Base-by-base conservation (phyloP, 2,329 filamentous ascomycete genomes). In the Coleophoma crateriformis region DNA sequence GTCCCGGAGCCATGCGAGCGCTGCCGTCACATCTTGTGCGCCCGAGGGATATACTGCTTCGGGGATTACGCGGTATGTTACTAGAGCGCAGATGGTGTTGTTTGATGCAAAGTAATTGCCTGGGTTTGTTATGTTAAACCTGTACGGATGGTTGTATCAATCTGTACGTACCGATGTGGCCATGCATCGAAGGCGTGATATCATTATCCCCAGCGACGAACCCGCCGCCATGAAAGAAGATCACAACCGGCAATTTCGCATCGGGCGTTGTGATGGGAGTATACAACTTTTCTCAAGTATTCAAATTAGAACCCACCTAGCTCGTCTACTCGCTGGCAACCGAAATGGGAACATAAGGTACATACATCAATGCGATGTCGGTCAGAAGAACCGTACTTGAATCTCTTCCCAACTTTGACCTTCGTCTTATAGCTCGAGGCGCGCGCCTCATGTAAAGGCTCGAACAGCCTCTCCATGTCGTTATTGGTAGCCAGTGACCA, bases 101-200 rank as follows among this genome's bases (percentile, higher is more conserved):
- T 62, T 57, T 19, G 50, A 59, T 44, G 50, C 50, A n/a, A 59
- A 60, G 45, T 50, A 56, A 2, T 58, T 59, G 10, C 61, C 59
- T 56, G 53, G 41, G 22, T 38, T 20, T 19, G 37, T 12, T 10
- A 14, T 2, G 7, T 39, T 39, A 39, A 8, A 6, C 1, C 3
- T 39, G 12, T 14, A n/a, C 19, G 7, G 13, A 10, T 13, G 15
- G 27, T 27, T 27, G 27, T 7, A 27, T 27, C 27, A 10, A 27
- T 27, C 8, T 27, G 27, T 27, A 17, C 33, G 35, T 46, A 54
- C 54, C 52, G 10, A 56, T 49, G 13, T 58, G 51, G 19, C 41
- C 47, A 47, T 55, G 52, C 27, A 55, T 52, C 22, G 47, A 52
- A 20, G 47, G 50, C 40, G 50, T 51, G 14, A 35, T 55, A 45